Evolutionary conservation across 805 yeast genomes (phyloP).

Genomic region (Wickerhamiella nectarea): DNA sequence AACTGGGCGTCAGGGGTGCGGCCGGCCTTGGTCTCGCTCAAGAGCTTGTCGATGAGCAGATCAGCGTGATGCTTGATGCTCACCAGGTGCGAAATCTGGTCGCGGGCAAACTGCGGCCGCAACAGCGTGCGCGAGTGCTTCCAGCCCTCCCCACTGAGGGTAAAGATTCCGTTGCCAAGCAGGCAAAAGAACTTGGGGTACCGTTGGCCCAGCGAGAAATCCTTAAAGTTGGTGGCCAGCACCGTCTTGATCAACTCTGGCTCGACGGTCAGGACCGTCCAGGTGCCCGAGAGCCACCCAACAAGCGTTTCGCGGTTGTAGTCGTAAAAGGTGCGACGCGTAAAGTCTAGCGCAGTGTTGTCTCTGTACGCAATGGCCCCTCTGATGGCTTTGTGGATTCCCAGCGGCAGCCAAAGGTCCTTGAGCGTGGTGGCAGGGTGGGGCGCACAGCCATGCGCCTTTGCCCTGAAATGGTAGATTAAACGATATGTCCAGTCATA

Average conservation of each 20-base stretch:
- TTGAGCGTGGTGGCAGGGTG: background rate
- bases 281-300: constrained; percentile 11
- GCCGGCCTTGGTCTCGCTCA: constrained; percentile 2
- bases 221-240: constrained; percentile 21
- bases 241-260: constrained; percentile 22
- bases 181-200: constrained; percentile 16
- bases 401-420: constrained; percentile 13
- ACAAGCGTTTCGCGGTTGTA: constrained; percentile 10
- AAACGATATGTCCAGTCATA: background rate
- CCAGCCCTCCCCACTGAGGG: constrained; percentile 24
- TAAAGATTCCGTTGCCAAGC: constrained; percentile 23
- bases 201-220: constrained; percentile 22
- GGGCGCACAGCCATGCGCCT: constrained; percentile 11
- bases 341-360: constrained; percentile 11
- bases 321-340: constrained; percentile 6
- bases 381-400: constrained; percentile 6
- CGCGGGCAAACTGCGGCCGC: constrained; percentile 23
- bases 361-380: constrained; percentile 4
- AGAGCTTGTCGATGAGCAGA: constrained; percentile 15
- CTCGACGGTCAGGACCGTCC: constrained; percentile 19
- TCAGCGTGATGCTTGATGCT: constrained; percentile 19
- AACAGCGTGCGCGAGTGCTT: constrained; percentile 23
- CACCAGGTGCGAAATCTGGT: constrained; percentile 19
- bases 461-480: constrained; percentile 12
- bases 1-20: constrained; percentile 19